phyloP scores from a whole-genome alignment of 2,329 filamentous ascomycete species.

The Dothideomycetes sp. region DNA sequence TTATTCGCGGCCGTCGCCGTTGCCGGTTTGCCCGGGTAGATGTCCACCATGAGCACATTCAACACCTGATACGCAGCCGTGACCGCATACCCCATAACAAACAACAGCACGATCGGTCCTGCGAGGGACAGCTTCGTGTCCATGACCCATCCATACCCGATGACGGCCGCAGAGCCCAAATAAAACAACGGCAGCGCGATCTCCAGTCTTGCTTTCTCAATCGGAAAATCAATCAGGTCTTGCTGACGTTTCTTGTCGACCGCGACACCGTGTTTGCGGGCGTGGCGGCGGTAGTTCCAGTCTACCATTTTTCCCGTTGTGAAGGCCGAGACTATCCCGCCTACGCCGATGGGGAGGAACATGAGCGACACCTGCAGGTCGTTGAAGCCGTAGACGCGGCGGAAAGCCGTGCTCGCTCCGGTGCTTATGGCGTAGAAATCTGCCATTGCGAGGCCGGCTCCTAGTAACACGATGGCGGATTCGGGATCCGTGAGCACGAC shows the following conservation, averaged over 20 bases:
- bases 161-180: constrained; percentile 19
- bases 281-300: constrained; percentile 30
- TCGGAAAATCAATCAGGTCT: constrained; percentile 29
- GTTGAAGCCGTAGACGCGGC: constrained; percentile 26
- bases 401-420: constrained; percentile 26
- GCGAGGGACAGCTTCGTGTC: constrained; percentile 18
- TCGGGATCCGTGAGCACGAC: constrained; percentile 20
- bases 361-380: constrained; percentile 31
- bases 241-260: constrained; percentile 23
- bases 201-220: constrained; percentile 32
- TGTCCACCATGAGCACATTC: constrained; percentile 36
- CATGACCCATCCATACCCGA: constrained; percentile 33
- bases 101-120: constrained; percentile 17
- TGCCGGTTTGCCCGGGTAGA: constrained; percentile 29
- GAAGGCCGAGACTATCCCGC: constrained; percentile 27
- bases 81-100: constrained; percentile 23
- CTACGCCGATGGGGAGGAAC: constrained; percentile 32
- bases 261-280: constrained; percentile 20
- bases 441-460: constrained; percentile 27
- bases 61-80: constrained; percentile 31
- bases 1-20: constrained; percentile 35
- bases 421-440: constrained; percentile 32
- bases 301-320: constrained; percentile 31
- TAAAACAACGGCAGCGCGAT: constrained; percentile 27
- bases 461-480: constrained; percentile 25